phyloP scores from a whole-genome alignment of 1,284 basidiomycete species.

The Ceratobasidium papillatum region DNA sequence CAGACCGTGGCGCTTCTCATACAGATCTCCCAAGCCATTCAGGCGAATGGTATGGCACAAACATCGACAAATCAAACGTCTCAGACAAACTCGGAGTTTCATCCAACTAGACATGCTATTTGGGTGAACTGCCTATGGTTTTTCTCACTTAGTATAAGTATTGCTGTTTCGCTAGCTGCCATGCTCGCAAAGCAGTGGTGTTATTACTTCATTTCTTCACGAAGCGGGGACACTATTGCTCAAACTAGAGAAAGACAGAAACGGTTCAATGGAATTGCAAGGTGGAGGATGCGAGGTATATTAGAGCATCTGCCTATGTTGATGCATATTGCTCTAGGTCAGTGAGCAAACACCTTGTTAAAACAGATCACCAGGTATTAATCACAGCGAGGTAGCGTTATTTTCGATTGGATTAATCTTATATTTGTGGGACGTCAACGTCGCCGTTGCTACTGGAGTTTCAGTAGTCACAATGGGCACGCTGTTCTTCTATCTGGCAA shows the following conservation, averaged over 20 bases:
- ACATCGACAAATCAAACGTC: not conserved
- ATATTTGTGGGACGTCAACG: slow-evolving; percentile 19
- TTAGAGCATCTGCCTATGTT: slow-evolving; percentile 10
- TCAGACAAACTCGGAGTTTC: not conserved
- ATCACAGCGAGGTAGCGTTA: not conserved
- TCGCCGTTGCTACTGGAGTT: slow-evolving; percentile 6
- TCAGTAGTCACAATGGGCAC: not conserved
- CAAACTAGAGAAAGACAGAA: slow-evolving; percentile 15
- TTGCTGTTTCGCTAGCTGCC: slow-evolving; percentile 10
- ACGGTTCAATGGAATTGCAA: not conserved
- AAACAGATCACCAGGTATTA: not conserved
- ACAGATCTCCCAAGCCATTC: not conserved
- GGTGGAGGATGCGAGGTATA: slow-evolving; percentile 17
- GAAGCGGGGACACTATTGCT: slow-evolving; percentile 5
- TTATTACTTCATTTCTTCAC: slow-evolving; percentile 8
- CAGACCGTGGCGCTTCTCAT: not conserved
- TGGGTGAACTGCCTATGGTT: slow-evolving; percentile 25
- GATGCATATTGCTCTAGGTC: slow-evolving; percentile 20
- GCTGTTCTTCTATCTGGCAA: slow-evolving; percentile 1
- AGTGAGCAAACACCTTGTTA: not conserved
- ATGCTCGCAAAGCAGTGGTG: slow-evolving; percentile 27
- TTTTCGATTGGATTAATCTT: slow-evolving; percentile 18
- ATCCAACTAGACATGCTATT: not conserved
- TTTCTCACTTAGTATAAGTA: slow-evolving; percentile 4
- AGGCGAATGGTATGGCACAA: not conserved